Conservation (phyloP, 2,329 filamentous ascomycete genomes). For the Trichoderma sp. region DNA sequence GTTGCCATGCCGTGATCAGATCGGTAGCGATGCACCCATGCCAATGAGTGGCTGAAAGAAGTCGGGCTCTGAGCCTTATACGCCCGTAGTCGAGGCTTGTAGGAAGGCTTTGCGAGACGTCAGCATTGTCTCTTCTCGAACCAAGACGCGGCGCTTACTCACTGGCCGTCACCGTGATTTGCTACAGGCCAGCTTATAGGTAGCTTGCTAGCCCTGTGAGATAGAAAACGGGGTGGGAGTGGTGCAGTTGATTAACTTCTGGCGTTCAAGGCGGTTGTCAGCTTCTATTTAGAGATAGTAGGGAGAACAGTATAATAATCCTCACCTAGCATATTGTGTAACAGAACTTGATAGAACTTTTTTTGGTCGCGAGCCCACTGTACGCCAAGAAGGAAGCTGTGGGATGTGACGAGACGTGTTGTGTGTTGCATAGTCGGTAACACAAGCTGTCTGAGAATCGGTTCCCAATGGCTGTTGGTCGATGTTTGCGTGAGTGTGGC, state of each 20-base stretch:
- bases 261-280: not conserved
- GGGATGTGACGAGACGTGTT: not conserved
- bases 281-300: not conserved
- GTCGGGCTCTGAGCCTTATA: not conserved
- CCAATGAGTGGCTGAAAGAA: not conserved
- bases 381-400: not conserved
- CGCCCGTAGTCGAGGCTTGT: not conserved
- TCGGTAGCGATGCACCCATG: not conserved
- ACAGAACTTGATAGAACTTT: too few species aligned
- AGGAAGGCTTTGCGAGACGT: not conserved
- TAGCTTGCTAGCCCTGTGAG: not conserved
- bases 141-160: not conserved
- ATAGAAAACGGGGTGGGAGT: not conserved
- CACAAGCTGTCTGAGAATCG: not conserved
- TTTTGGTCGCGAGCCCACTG: not conserved
- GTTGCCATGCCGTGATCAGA: not conserved
- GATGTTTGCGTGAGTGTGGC: not conserved
- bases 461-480: not conserved
- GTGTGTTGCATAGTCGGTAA: not conserved
- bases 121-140: not conserved
- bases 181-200: not conserved
- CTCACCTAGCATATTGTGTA: not conserved
- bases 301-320: not conserved
- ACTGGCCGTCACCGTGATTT: not conserved
- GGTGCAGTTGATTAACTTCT: not conserved